Evolutionary conservation across 306 rosid genomes (phyloP).

Genomic region (Oxytropis ochrocephala): DNA sequence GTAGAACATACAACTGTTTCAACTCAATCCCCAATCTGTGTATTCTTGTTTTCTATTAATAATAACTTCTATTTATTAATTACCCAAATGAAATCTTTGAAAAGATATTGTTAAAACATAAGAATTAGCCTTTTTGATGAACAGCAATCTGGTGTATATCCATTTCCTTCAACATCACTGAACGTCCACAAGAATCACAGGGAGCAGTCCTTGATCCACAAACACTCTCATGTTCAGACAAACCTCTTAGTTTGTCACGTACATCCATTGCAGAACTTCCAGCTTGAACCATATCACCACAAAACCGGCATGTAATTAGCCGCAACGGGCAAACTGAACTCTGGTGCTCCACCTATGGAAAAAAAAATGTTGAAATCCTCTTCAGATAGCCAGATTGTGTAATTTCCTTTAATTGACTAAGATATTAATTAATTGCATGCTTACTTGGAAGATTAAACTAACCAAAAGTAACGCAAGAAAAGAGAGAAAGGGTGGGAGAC

Average conservation of each 20-base stretch:
- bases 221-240: slow-evolving; percentile 85
- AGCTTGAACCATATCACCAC: slow-evolving; percentile 98
- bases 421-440: background rate
- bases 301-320: slow-evolving; percentile 68
- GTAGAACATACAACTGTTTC: slow-evolving; percentile 6
- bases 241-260: slow-evolving; percentile 80
- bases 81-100: background rate
- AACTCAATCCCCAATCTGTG: background rate
- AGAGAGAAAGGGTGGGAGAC: background rate
- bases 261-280: slow-evolving; percentile 70
- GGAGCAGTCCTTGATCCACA: slow-evolving; percentile 97
- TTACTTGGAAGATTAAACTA: background rate
- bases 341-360: slow-evolving; percentile 76
- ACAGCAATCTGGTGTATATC: slow-evolving; percentile 91
- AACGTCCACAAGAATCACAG: slow-evolving; percentile 93
- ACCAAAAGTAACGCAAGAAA: background rate
- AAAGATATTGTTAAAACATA: background rate
- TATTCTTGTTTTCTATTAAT: background rate
- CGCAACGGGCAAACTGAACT: slow-evolving; percentile 69
- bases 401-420: background rate
- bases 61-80: background rate
- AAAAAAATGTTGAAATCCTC: background rate
- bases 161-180: slow-evolving; percentile 98
- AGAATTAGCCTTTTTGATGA: slow-evolving; percentile 69
- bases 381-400: background rate